phyloP scores from a whole-genome alignment of 2,329 filamentous ascomycete species.

The Fusarium palustre region DNA sequence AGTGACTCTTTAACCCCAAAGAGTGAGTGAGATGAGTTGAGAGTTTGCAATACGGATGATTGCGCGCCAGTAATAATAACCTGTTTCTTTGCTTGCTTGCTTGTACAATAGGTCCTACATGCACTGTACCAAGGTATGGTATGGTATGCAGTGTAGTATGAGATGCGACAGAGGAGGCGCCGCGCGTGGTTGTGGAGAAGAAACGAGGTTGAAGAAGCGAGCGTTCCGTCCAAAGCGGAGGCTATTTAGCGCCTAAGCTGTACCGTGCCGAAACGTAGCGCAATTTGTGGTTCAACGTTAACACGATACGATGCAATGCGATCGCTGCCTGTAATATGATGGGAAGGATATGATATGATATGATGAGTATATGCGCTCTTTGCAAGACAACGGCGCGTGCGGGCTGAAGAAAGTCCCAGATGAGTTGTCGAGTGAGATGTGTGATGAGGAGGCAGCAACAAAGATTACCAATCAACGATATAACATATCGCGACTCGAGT shows the following conservation, averaged over 20 bases:
- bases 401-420: neutral
- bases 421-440: conserved; percentile 5
- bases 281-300: conserved; percentile 24
- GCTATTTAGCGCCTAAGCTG: conserved; percentile 31
- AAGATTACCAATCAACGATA: conserved; percentile 13
- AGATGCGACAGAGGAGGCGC: conserved; percentile 43
- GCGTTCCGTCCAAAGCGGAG: conserved; percentile 39
- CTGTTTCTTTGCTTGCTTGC: neutral
- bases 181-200: conserved; percentile 46
- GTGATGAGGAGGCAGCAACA: conserved; percentile 6
- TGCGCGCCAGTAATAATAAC: conserved; percentile 34
- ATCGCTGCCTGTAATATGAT: conserved; percentile 17
- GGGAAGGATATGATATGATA: conserved; percentile 5
- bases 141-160: conserved; percentile 31
- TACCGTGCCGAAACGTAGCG: conserved; percentile 27
- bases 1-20: conserved; percentile 27
- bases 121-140: conserved; percentile 4
- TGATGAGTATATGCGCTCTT: conserved; percentile 12
- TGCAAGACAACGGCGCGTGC: conserved; percentile 15
- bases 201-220: conserved; percentile 35
- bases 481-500: conserved; percentile 16
- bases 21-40: neutral
- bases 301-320: conserved; percentile 30
- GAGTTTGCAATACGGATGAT: conserved; percentile 20
- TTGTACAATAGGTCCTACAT: neutral